Evolutionary conservation across 1,284 basidiomycete species (phyloP), one percentile per base, ranked within the genome.

Genomic region (Anthracocystis panici-leucophaei): DNA sequence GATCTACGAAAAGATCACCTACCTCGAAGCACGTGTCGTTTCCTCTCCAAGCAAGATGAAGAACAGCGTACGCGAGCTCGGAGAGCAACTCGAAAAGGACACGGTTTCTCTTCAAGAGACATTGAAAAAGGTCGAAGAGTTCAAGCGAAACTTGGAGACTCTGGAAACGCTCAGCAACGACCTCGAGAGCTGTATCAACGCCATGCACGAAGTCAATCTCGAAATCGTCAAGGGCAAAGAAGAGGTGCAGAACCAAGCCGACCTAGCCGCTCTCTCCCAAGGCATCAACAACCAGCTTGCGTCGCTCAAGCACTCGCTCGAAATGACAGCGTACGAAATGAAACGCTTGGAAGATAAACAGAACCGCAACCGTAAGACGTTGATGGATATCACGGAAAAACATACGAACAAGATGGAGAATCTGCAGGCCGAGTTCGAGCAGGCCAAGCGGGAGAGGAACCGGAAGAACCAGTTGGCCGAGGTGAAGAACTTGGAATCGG

Each of bases 71-170:
- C 60, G 63, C 20, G 75, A 75, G 21, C 54, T 81, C 48, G 53
- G 65, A 27, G 87, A 90, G n/a, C 91, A 92, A 77, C 85, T 93
- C 54, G 88, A 88, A 62, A 91, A 91, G 83, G 89, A 91, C 77
- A 88, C 89, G 38, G 87, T 88, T 0, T 89, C 91, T 80, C 89
- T 92, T 64, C 90, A 90, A 80, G 92, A 94, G 57, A 93, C 94
- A 83, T 86, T 92, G 46, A 87, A 89, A 57, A 91, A 92, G 41
- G 86, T 95, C 72, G 60, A 68, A 25, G 77, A 77, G 54, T 75
- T 79, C 55, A 59, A 72, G 31, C 55, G 60, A n/a, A 75, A 75
- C 49, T 55, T 75, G 41, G 73, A 70, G 20, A 79, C 75, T 40
- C 60, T 78, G 33, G 77, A 80, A 27, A 74, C 65, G 25, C 56